phyloP scores from a whole-genome alignment of 768 basidiomycete genomes.

The Clavulina sp. region DNA sequence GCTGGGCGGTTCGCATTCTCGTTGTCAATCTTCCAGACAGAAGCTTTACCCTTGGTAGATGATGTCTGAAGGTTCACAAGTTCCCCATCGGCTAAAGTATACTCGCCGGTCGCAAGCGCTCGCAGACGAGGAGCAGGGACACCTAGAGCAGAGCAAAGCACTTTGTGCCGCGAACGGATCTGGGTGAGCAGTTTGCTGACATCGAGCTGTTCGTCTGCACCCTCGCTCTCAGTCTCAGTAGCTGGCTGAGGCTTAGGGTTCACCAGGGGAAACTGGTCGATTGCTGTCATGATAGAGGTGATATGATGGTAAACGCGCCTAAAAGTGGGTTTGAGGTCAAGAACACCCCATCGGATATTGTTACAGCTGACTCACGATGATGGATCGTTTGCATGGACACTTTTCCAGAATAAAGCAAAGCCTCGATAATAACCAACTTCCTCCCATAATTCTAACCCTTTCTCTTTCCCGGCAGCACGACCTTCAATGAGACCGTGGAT shows the following conservation, averaged over 20 bases:
- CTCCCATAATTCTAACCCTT: slow-evolving; percentile 94
- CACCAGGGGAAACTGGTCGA: not conserved
- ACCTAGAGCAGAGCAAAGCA: slow-evolving; percentile 68
- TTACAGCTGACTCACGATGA: slow-evolving; percentile 13
- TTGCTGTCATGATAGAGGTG: not conserved
- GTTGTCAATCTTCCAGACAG: too few relatives aligned
- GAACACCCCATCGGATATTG: too few relatives aligned
- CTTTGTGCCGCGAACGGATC: slow-evolving; percentile 76
- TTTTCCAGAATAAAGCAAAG: slow-evolving; percentile 54
- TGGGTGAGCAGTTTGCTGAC: slow-evolving; percentile 34
- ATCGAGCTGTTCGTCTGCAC: not conserved
- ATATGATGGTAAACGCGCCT: not conserved
- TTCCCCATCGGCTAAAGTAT: too few relatives aligned
- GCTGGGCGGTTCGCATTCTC: too few relatives aligned
- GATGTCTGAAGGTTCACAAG: too few relatives aligned
- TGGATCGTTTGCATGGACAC: slow-evolving; percentile 26
- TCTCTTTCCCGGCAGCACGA: slow-evolving; percentile 69
- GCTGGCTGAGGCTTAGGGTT: not conserved
- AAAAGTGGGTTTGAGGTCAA: not conserved
- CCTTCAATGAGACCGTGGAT: slow-evolving; percentile 88
- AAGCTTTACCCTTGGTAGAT: too few relatives aligned
- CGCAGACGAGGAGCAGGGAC: slow-evolving; percentile 34
- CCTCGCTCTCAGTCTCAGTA: not conserved
- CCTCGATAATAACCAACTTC: slow-evolving; percentile 91
- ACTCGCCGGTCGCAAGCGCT: slow-evolving; percentile 9